These are phyloP conservation scores for Sordaria brevicollis DNA, from an alignment of 495 filamentous ascomycete genomes.

Conservation along the genomic window DNA sequence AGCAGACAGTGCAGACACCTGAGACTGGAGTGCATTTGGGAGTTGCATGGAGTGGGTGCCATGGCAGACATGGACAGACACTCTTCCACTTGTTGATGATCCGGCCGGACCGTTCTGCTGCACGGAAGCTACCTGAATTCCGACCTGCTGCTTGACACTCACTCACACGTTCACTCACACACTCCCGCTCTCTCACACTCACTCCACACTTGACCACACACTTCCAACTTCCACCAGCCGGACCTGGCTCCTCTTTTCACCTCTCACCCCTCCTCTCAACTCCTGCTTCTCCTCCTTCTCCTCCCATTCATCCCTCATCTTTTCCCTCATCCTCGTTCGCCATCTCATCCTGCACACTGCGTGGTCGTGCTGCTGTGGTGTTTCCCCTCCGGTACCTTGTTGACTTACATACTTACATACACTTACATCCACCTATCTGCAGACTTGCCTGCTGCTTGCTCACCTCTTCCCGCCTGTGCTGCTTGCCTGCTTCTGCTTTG, in stretches of 20 bases:
- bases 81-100: background rate
- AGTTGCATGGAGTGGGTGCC: background rate
- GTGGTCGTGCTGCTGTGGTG: conserved; percentile 25
- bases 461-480: conserved; percentile 1
- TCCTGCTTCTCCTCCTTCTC: conserved; percentile 6
- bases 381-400: conserved; percentile 11
- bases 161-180: too few species aligned
- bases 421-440: conserved; percentile 8
- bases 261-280: conserved; percentile 3
- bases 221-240: background rate
- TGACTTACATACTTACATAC: conserved; percentile 2
- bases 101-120: background rate
- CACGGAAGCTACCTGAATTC: conserved; percentile 1
- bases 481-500: conserved; percentile 7
- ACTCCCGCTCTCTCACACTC: background rate
- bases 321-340: conserved; percentile 16
- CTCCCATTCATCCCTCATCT: conserved; percentile 1
- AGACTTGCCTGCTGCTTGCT: conserved; percentile 1
- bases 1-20: too few species aligned
- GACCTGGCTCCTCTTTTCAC: conserved; percentile 1
- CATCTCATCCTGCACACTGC: conserved; percentile 15
- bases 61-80: background rate
- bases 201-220: background rate
- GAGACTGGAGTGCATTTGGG: background rate
- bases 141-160: conserved; percentile 10